Evolutionary conservation across 345 rosid species (phyloP).

Genomic region (Gossypium bickii): DNA sequence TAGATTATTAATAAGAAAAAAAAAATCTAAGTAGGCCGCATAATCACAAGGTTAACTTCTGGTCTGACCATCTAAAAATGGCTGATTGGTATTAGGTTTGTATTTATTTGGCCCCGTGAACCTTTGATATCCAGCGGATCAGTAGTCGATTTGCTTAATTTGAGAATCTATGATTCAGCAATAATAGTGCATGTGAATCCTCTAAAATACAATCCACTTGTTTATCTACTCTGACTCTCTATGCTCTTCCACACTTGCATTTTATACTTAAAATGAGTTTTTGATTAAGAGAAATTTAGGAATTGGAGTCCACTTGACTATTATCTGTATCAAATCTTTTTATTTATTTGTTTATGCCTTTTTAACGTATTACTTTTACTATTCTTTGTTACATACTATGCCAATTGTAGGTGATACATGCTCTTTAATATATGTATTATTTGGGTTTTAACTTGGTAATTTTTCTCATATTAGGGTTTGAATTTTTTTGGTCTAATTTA

Average conservation of each 20-base stretch:
- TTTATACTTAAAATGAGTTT: no score
- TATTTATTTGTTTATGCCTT: background rate
- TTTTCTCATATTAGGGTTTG: no score
- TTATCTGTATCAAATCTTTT: no score
- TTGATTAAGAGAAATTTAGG: no score
- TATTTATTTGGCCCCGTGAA: background rate
- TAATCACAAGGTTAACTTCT: background rate
- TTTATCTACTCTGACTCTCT: background rate
- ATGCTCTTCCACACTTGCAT: background rate
- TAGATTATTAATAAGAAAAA: background rate
- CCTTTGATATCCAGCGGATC: background rate
- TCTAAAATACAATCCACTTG: background rate
- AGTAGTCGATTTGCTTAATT: background rate
- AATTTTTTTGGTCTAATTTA: no score
- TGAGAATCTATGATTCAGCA: background rate
- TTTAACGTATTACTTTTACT: no score
- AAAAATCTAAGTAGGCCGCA: background rate
- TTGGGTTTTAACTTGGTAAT: no score
- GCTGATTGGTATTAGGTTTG: background rate
- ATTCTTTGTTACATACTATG: no score
- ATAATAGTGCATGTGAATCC: constrained; percentile 4
- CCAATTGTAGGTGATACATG: no score
- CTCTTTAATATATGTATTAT: no score
- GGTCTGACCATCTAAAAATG: background rate
- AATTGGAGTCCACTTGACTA: no score